Base-by-base conservation (phyloP, 257 asterid species). In the Galeopsis tetrahit region DNA sequence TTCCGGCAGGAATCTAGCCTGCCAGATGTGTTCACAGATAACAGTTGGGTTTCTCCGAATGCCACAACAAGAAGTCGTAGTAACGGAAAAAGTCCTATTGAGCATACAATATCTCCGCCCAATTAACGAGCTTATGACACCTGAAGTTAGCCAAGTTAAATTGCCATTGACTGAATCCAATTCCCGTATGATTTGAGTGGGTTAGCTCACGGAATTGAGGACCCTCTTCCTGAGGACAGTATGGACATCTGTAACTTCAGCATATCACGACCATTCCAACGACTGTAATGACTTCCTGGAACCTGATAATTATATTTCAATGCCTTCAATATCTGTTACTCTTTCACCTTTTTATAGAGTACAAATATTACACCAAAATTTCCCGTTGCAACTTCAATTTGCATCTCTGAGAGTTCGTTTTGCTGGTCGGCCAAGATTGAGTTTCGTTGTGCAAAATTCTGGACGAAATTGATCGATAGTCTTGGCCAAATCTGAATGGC, bases 1-100 rank as follows among this genome's bases (percentile, higher is more conserved):
- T 60, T 44, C 75, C 80, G 77, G 75, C 90, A 95, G 99, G 99
- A 95, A 80, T 92, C 99, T 15, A 95, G 98, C 84, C 96, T 95
- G 57, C 96, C 99, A 13, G 95, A 90, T 77, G 79, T 86, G 76
- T 86, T 90, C 59, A 82, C 89, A 1, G 97, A 89, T 77, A 92
- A 87, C 67, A 90, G 93, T 72, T 87, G 95, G 99, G 85, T 91
- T 81, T 87, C 96, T 75, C 97, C 97, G 55, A 88, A 85, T 65
- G 88, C 90, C 4, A 78, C 70, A 58, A 91, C 98, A 63, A 86
- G 97, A 83, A 89, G 90, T 75, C 94, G 88, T 57, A 78, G 79
- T 62, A 85, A 77, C 40, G 90, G 85, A 56, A 85, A 81, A 77
- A 17, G 58, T 66, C 79, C 82, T 57, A 71, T 61, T 10, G 86